A percentile compares a stretch with the other conserved stretches of the same genome.
Evolutionary conservation across 306 rosid species (phyloP).

Genomic region (Castanopsis chinensis): DNA sequence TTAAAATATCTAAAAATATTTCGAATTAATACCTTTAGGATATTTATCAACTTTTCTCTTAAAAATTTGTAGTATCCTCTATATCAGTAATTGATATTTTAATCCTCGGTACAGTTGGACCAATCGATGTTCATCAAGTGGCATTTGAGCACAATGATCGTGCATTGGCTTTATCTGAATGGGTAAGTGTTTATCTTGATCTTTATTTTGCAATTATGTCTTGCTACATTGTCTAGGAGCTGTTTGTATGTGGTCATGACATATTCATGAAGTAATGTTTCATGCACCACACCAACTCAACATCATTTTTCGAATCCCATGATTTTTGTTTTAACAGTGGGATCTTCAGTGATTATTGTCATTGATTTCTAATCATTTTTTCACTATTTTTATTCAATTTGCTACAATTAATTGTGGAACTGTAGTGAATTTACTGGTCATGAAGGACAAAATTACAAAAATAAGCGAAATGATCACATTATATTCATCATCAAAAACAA

Average conservation of each 20-base stretch:
- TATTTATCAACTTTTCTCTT: no score
- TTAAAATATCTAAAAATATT: no score
- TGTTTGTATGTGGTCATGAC: slow-evolving; percentile 23
- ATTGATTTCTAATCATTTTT: slow-evolving; percentile 62
- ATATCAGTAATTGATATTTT: no score
- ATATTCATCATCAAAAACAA: slow-evolving; percentile 1
- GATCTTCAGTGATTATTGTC: slow-evolving; percentile 51
- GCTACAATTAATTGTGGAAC: slow-evolving; percentile 9
- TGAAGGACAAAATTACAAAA: slow-evolving; percentile 39
- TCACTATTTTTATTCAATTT: slow-evolving; percentile 4
- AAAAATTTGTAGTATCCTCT: no score
- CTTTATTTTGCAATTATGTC: not conserved
- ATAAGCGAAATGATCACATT: slow-evolving; percentile 27
- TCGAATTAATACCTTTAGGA: no score
- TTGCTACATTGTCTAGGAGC: not conserved
- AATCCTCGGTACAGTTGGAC: not conserved
- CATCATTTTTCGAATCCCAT: slow-evolving; percentile 78
- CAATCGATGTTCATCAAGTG: slow-evolving; percentile 29
- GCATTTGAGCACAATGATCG: slow-evolving; percentile 28
- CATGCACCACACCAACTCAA: slow-evolving; percentile 61
- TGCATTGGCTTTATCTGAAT: slow-evolving; percentile 21
- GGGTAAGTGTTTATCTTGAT: not conserved
- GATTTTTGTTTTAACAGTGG: slow-evolving; percentile 50
- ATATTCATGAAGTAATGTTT: slow-evolving; percentile 41
- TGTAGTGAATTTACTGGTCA: slow-evolving; percentile 22